Base-by-base conservation (phyloP, 495 filamentous ascomycete species). In the Aspergillus ellipticus region DNA sequence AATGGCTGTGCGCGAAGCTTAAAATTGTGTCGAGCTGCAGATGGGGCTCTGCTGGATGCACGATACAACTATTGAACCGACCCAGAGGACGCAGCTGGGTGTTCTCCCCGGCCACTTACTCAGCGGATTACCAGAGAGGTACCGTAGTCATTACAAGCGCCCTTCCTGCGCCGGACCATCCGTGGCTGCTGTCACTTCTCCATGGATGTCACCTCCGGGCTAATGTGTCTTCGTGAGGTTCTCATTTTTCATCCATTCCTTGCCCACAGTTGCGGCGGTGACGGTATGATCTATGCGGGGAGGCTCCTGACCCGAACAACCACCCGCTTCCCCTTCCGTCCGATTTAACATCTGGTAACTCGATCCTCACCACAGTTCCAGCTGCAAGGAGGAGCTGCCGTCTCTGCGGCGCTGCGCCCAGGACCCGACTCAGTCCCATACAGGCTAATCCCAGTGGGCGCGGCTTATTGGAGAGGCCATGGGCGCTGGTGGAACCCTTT, bases 231-330 rank as follows among this genome's bases (percentile, higher is more conserved):
- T n/a, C n/a, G n/a, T n/a, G 31, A 47, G 45, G 24, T 48, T 48
- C 24, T 28, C n/a, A 28, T 47, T n/a, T 16, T n/a, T 48, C 9
- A 48, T 17, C 45, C 15, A 16, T 48, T n/a, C n/a, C n/a, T n/a
- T 28, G 45, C 28, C 24, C 45, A 48, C 28, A 48, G 13, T 48
- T 48, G 15, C 45, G 45, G 29, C 45, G 24, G 45, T 29, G 45
- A 26, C 20, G 45, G 45, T 28, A n/a, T 39, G 35, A 15, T n/a
- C n/a, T 39, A 0, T 15, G 13, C n/a, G 35, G 13, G 5, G 35
- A 48, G 22, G 22, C 15, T 28, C 21, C 45, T 20, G 45, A 29
- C 16, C 45, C 45, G 28, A 28, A 29, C 10, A 8, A 7, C n/a
- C 21, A 13, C 3, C 6, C 4, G 2, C 13, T 47, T 11, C 21